phyloP scores from a whole-genome alignment of 2,329 filamentous ascomycete genomes.

The Amylocarpus encephaloides region DNA sequence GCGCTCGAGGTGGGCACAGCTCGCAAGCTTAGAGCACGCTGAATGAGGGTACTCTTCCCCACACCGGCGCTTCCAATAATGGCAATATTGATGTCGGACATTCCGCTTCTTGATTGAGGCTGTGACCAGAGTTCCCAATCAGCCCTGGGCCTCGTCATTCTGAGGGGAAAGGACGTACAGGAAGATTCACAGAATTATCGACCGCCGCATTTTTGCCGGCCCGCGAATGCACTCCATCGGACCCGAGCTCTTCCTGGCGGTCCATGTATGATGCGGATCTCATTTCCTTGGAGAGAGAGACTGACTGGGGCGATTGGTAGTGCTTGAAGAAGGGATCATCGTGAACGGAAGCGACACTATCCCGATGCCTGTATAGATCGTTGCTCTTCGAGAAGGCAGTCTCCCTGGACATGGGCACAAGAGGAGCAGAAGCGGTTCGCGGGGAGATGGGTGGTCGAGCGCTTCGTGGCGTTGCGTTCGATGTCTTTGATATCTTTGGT shows the following conservation, averaged over 20 bases:
- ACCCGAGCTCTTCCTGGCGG: slow-evolving; percentile 10
- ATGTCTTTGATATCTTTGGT: too few relatives aligned
- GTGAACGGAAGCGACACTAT: slow-evolving; percentile 47
- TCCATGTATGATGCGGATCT: slow-evolving; percentile 24
- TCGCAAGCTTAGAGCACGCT: slow-evolving; percentile 52
- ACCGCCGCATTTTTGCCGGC: slow-evolving; percentile 13
- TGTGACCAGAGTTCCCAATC: slow-evolving; percentile 12
- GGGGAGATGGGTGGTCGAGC: slow-evolving; percentile 5
- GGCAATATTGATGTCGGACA: slow-evolving; percentile 56
- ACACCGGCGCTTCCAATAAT: slow-evolving; percentile 61
- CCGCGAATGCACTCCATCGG: slow-evolving; percentile 11
- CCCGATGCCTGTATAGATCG: slow-evolving; percentile 32
- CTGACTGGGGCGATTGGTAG: slow-evolving; percentile 35
- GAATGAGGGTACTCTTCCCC: slow-evolving; percentile 63
- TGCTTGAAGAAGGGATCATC: slow-evolving; percentile 51
- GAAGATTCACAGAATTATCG: slow-evolving; percentile 22
- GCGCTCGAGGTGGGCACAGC: slow-evolving; percentile 47
- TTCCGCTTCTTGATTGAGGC: slow-evolving; percentile 28
- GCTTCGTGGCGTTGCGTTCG: slow-evolving; percentile 15
- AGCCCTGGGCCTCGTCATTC: slow-evolving; percentile 6
- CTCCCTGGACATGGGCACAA: slow-evolving; percentile 11
- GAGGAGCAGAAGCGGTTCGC: slow-evolving; percentile 19
- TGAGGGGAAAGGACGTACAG: slow-evolving; percentile 17
- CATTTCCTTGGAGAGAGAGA: slow-evolving; percentile 30
- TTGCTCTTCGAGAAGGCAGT: slow-evolving; percentile 13